These are phyloP conservation scores for Lumnitzera racemosa DNA, from an alignment of 345 rosid species.

Conservation along the genomic window DNA sequence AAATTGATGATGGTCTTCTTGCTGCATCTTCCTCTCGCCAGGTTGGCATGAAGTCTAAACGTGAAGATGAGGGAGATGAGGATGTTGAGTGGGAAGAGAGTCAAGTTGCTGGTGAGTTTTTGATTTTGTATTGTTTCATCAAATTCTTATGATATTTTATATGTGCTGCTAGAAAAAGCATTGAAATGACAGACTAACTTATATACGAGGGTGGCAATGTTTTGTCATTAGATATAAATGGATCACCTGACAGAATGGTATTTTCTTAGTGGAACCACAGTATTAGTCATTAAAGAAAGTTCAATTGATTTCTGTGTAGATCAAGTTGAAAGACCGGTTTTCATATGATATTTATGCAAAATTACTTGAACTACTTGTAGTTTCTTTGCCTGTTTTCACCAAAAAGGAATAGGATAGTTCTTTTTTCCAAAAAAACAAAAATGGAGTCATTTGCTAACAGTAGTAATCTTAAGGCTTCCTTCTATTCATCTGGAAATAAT, in stretches of 20 bases:
- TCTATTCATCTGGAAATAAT: no score
- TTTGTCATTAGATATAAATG: no score
- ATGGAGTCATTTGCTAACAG: not conserved
- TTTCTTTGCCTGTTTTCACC: no score
- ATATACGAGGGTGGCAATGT: no score
- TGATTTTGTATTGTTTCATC: not conserved
- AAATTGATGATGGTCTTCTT: conserved; percentile 20
- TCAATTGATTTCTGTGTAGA: no score
- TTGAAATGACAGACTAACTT: no score
- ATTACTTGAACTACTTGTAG: no score
- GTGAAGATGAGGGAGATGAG: conserved; percentile 62
- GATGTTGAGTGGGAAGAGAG: conserved; percentile 67
- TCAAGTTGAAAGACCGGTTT: no score
- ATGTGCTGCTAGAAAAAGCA: not conserved
- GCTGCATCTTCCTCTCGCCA: conserved; percentile 43
- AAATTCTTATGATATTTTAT: not conserved
- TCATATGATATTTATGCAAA: no score
- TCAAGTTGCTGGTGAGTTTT: conserved; percentile 42
- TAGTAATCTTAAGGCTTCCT: not conserved
- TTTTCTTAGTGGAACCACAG: no score
- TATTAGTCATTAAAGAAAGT: not conserved
- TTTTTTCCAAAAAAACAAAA: not conserved
- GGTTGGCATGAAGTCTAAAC: conserved; percentile 71
- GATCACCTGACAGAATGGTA: no score
- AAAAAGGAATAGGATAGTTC: no score